Evolutionary conservation across 176 grass and related monocot genomes (phyloP).

Genomic region (Ensete glaucum): DNA sequence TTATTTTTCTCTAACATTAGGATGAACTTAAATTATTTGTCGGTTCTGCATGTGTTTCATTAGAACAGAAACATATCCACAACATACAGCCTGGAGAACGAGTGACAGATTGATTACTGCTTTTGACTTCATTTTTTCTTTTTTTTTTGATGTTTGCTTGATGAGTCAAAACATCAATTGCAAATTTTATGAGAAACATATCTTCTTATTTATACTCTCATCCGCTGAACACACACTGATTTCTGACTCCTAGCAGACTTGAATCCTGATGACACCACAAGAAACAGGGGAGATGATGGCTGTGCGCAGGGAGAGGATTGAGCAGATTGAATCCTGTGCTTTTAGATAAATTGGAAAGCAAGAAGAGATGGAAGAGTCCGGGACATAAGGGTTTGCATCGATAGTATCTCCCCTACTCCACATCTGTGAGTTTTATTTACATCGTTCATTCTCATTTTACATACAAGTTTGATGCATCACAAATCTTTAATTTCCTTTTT

Average conservation of each 20-base stretch:
- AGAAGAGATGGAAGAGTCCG: conserved; percentile 47
- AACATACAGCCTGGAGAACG: conserved; percentile 3
- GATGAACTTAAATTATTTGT: conserved; percentile 5
- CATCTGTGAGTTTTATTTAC: background rate
- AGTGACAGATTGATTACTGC: background rate
- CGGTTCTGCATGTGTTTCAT: background rate
- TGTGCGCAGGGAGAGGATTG: conserved; percentile 76
- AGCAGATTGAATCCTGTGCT: conserved; percentile 70
- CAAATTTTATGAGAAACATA: background rate
- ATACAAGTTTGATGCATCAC: background rate
- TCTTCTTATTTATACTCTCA: background rate
- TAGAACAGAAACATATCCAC: conserved; percentile 33
- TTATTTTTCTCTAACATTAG: conserved; percentile 28
- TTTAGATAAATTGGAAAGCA: conserved; percentile 68
- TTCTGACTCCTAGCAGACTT: no score
- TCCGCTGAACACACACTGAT: background rate
- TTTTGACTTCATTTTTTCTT: background rate
- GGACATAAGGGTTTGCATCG: conserved; percentile 27
- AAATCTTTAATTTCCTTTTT: background rate
- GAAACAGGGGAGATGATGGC: conserved; percentile 60
- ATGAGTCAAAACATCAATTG: background rate
- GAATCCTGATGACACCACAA: conserved; percentile 35
- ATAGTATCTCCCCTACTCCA: background rate
- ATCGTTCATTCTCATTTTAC: background rate
- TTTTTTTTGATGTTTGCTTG: background rate